phyloP scores from a whole-genome alignment of 768 basidiomycete species.

The Suillus bovinus region DNA sequence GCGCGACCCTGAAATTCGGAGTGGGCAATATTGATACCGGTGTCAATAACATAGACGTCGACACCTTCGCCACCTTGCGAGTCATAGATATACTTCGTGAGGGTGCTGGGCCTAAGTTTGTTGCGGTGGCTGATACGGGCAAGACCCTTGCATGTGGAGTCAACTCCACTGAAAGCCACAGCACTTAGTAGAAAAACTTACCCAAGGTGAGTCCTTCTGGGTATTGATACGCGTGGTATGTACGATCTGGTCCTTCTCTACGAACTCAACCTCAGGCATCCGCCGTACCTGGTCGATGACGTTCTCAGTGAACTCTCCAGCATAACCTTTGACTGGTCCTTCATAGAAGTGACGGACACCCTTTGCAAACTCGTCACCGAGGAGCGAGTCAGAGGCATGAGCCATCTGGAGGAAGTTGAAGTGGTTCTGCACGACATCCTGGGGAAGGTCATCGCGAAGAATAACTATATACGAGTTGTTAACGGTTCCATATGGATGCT shows the following conservation, averaged over 20 bases:
- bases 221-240: constrained; percentile 47
- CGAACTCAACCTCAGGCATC: constrained; percentile 87
- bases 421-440: constrained; percentile 67
- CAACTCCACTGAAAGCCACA: constrained; percentile 11
- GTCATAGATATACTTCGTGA: constrained; percentile 79
- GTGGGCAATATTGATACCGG: constrained; percentile 87
- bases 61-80: constrained; percentile 84
- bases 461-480: constrained; percentile 96
- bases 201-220: constrained; percentile 86
- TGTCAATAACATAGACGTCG: constrained; percentile 87
- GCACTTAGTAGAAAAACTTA: constrained; percentile 37
- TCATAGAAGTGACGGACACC: constrained; percentile 79
- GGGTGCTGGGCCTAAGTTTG: constrained; percentile 75
- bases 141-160: constrained; percentile 64
- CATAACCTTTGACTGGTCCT: constrained; percentile 72
- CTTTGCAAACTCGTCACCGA: constrained; percentile 43
- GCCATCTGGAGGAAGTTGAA: constrained; percentile 71
- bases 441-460: constrained; percentile 69
- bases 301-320: constrained; percentile 70
- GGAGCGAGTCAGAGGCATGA: constrained; percentile 55
- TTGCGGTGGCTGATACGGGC: constrained; percentile 90
- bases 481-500: constrained; percentile 70
- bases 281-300: constrained; percentile 76
- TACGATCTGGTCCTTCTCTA: constrained; percentile 96
- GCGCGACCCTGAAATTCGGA: constrained; percentile 89